These are phyloP conservation scores for Rutidosis leptorrhynchoides DNA, from an alignment of 129 eudicot species.

Conservation along the genomic window DNA sequence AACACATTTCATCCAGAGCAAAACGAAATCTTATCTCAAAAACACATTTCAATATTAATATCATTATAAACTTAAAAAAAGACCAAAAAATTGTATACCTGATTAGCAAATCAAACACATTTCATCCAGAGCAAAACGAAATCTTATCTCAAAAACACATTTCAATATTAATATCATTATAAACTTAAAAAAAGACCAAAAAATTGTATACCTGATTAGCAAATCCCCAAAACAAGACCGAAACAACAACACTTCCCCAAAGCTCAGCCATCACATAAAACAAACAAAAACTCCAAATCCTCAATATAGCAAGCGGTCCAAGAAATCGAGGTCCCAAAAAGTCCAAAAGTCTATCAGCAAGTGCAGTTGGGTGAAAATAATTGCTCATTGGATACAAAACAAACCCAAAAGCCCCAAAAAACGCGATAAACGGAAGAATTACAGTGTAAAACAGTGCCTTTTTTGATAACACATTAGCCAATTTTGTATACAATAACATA, in stretches of 20 bases:
- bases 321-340: slow-evolving; percentile 85
- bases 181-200: background rate
- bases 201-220: slow-evolving; percentile 83
- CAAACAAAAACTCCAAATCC: slow-evolving; percentile 97
- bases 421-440: slow-evolving; percentile 85
- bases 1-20: background rate
- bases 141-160: background rate
- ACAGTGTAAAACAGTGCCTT: slow-evolving; percentile 77
- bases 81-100: slow-evolving; percentile 42
- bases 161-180: slow-evolving; percentile 2
- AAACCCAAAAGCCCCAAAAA: slow-evolving; percentile 98
- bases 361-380: slow-evolving; percentile 81
- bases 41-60: slow-evolving; percentile 1
- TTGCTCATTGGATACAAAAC: slow-evolving; percentile 83
- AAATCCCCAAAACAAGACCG: slow-evolving; percentile 98
- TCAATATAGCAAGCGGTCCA: slow-evolving; percentile 91
- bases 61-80: slow-evolving; percentile 4
- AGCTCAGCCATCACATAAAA: slow-evolving; percentile 99
- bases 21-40: background rate
- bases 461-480: slow-evolving; percentile 83
- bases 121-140: background rate
- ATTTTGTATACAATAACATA: slow-evolving; percentile 80
- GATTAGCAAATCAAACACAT: slow-evolving; percentile 99
- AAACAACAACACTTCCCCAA: slow-evolving; percentile 99
- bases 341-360: slow-evolving; percentile 84